Base-by-base conservation (phyloP, 345 rosid genomes). In the Sonneratia alba region DNA sequence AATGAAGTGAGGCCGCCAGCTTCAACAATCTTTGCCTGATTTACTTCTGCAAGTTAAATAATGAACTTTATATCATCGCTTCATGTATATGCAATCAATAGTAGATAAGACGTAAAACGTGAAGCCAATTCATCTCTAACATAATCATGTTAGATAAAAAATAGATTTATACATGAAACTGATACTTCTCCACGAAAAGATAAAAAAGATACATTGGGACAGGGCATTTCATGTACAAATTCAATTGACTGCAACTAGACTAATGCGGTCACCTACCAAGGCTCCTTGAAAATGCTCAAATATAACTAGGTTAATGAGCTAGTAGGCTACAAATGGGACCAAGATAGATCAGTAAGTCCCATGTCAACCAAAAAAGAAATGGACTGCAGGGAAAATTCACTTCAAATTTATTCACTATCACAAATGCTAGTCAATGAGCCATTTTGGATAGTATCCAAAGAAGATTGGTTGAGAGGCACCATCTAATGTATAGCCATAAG, bases 1-100 rank as follows among this genome's bases (percentile, higher is more conserved):
- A 96, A 87, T 70, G 98, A 91, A 45, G 83, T 79, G 55, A 96
- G 98, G 24, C 99, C 99, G 43, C 98, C 98, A 75, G 99, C 97
- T 85, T 91, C 96, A 70, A 96, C 97, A 66, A 96, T 96, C 85
- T 78, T 96, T 85, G 89, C 89, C 77, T 96, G 98, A 81, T 96
- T 92, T 65, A 88, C 85, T 87, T 92, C 99, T 96, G 96, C 76
- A 59, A 12, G 63, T 67, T 48, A 57, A 57, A 71, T 36, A n/a
- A 47, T 42, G 53, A 67, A n/a, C 27, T n/a, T n/a, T 7, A 12
- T 9, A 51, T 67, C 34, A 67, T 16, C 2, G 16, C 15, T 1
- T 14, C 21, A 45, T 14, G 53, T 22, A 14, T 12, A 22, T n/a
- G 36, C 15, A 38, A 42, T 24, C 37, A 37, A 68, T 42, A 21